phyloP scores from a whole-genome alignment of 768 basidiomycete species.

The Suillus luteus region DNA sequence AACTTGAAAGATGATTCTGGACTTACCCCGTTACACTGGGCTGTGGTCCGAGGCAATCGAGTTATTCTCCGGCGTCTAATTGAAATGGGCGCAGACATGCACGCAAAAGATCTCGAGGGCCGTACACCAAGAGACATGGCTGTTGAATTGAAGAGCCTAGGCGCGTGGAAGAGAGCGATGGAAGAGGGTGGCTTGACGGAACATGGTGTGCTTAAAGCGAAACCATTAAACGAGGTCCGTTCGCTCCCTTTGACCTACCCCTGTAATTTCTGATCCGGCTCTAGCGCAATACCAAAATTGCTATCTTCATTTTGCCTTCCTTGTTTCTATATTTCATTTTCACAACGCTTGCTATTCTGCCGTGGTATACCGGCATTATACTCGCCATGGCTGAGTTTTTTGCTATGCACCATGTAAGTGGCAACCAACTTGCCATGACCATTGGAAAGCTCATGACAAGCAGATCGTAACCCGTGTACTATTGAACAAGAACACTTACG shows the following conservation, averaged over 20 bases:
- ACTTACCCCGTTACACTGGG: slow-evolving; percentile 93
- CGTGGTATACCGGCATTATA: slow-evolving; percentile 87
- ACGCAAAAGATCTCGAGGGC: slow-evolving; percentile 77
- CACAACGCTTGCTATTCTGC: slow-evolving; percentile 76
- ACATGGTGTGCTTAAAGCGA: slow-evolving; percentile 65
- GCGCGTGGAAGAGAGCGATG: slow-evolving; percentile 86
- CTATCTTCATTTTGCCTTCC: slow-evolving; percentile 77
- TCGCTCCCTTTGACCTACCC: neutral
- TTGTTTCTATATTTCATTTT: slow-evolving; percentile 84
- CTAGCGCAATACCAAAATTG: slow-evolving; percentile 80
- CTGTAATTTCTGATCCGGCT: slow-evolving; percentile 13
- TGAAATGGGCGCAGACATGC: slow-evolving; percentile 83
- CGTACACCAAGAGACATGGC: slow-evolving; percentile 96
- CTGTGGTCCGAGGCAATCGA: slow-evolving; percentile 92
- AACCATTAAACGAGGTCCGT: slow-evolving; percentile 71
- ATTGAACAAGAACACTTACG: slow-evolving; percentile 78
- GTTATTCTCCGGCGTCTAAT: slow-evolving; percentile 82
- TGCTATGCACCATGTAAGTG: slow-evolving; percentile 87
- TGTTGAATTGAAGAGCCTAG: slow-evolving; percentile 85
- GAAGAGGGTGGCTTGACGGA: slow-evolving; percentile 86
- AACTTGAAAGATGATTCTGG: slow-evolving; percentile 79
- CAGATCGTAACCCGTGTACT: slow-evolving; percentile 85
- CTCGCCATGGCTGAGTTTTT: slow-evolving; percentile 87
- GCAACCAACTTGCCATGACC: neutral
- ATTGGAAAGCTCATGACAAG: slow-evolving; percentile 13